Percentiles rank a stretch among this genome's conserved stretches.
phyloP scores from a whole-genome alignment of 129 eudicot genomes.

The Tagetes erecta region DNA sequence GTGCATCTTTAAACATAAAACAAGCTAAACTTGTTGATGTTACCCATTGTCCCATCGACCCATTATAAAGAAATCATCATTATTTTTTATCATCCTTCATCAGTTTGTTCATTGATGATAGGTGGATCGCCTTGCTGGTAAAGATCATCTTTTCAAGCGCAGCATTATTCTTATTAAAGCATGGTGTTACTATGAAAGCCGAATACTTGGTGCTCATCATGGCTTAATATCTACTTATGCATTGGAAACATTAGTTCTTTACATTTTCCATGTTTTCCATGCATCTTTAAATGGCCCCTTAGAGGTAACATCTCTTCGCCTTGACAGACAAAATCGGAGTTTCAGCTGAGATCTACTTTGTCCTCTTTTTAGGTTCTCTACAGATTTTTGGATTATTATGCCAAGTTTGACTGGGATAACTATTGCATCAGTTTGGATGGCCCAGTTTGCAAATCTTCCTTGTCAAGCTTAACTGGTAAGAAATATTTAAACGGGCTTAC shows the following conservation, averaged over 20 bases:
- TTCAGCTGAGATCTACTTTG: slow-evolving; percentile 14
- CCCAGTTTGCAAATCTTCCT: slow-evolving; percentile 64
- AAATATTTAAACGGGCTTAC: not conserved
- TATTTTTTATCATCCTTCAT: not conserved
- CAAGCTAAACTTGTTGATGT: slow-evolving; percentile 6
- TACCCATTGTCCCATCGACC: not conserved
- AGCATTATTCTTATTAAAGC: slow-evolving; percentile 61
- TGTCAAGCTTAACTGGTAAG: slow-evolving; percentile 70
- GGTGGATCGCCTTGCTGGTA: slow-evolving; percentile 56
- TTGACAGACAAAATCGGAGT: not conserved
- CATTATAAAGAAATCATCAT: not conserved
- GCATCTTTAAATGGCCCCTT: slow-evolving; percentile 48
- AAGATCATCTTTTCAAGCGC: slow-evolving; percentile 59
- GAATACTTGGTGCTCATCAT: slow-evolving; percentile 44
- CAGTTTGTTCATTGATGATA: slow-evolving; percentile 27
- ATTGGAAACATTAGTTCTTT: slow-evolving; percentile 46
- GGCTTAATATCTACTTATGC: slow-evolving; percentile 47
- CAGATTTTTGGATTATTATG: slow-evolving; percentile 78
- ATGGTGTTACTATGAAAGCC: slow-evolving; percentile 59
- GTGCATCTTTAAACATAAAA: no score
- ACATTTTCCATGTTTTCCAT: slow-evolving; percentile 49
- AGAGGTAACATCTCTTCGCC: slow-evolving; percentile 32
- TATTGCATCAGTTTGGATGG: slow-evolving; percentile 82
- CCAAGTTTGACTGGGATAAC: slow-evolving; percentile 91
- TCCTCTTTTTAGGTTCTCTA: slow-evolving; percentile 61